phyloP scores from a whole-genome alignment of 768 basidiomycete species.

The Ephemerocybe angulata region DNA sequence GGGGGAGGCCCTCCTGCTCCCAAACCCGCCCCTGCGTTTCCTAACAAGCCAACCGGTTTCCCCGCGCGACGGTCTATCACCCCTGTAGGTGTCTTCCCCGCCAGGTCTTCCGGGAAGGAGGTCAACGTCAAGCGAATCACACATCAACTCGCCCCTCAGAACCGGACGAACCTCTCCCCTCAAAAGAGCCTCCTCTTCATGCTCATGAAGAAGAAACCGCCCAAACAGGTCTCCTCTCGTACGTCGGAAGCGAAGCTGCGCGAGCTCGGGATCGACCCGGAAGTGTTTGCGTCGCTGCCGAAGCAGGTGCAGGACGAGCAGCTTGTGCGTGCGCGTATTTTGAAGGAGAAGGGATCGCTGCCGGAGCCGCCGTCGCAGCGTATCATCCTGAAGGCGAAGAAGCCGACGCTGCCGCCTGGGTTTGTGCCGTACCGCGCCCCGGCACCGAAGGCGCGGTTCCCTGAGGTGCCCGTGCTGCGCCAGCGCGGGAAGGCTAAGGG shows the following conservation, averaged over 20 bases:
- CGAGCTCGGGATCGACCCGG: constrained; percentile 68
- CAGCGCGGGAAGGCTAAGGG: constrained; percentile 54
- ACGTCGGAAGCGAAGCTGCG: constrained; percentile 56
- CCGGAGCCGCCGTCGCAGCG: constrained; percentile 40
- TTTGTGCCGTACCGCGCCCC: constrained; percentile 46
- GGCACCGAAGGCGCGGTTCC: constrained; percentile 52
- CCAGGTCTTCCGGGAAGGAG: constrained; percentile 27
- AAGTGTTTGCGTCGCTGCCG: constrained; percentile 65
- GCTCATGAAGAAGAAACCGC: constrained; percentile 28
- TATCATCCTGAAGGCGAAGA: constrained; percentile 54
- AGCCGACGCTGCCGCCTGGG: constrained; percentile 36
- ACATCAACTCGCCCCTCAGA: constrained; percentile 58
- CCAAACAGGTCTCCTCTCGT: constrained; percentile 31
- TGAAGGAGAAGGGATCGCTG: constrained; percentile 38
- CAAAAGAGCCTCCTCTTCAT: constrained; percentile 29
- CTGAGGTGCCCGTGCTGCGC: constrained; percentile 49
- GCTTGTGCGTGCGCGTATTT: constrained; percentile 53
- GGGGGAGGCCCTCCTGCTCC: not conserved
- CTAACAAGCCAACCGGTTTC: not conserved
- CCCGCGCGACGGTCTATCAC: constrained; percentile 8
- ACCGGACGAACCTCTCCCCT: constrained; percentile 36
- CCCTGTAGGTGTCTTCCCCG: constrained; percentile 29
- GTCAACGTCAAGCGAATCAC: constrained; percentile 56
- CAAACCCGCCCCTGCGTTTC: not conserved
- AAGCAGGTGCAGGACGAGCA: constrained; percentile 70